These are phyloP conservation scores for Isoetes taiwanensis DNA, from an alignment of 75 land plant genomes.

Conservation along the genomic window DNA sequence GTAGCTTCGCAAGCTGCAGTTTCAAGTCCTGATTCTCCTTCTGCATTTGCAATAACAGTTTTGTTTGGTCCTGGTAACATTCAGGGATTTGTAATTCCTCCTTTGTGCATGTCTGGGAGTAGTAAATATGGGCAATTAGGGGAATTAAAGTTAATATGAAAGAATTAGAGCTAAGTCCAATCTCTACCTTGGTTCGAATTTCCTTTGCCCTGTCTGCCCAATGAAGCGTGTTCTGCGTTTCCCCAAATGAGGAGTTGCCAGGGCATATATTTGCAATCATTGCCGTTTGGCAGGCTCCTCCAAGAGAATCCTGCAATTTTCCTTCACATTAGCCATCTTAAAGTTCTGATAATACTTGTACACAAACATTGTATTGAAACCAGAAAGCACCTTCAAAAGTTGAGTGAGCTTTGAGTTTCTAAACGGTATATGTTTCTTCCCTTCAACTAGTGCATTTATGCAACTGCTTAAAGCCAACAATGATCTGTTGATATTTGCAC, in stretches of 20 bases:
- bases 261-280: slow-evolving; percentile 22
- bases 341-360: neutral
- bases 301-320: slow-evolving; percentile 17
- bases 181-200: slow-evolving; percentile 24
- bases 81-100: slow-evolving; percentile 13
- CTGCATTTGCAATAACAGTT: slow-evolving; percentile 16
- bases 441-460: slow-evolving; percentile 26
- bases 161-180: neutral
- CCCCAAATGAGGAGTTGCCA: slow-evolving; percentile 11
- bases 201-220: slow-evolving; percentile 27
- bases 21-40: slow-evolving; percentile 20
- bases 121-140: neutral
- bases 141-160: neutral
- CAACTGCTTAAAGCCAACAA: slow-evolving; percentile 20
- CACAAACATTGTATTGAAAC: too few relatives aligned
- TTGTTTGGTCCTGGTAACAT: slow-evolving; percentile 3
- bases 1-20: slow-evolving; percentile 13
- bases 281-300: slow-evolving; percentile 20
- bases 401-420: slow-evolving; percentile 25
- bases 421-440: slow-evolving; percentile 16
- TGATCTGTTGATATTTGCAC: slow-evolving; percentile 22
- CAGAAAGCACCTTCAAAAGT: slow-evolving; percentile 16
- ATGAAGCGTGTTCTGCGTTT: slow-evolving; percentile 21
- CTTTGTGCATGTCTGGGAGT: slow-evolving; percentile 8
- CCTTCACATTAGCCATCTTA: neutral